Conservation (phyloP, 73 alveolate species). For the Paramecium biaurelia region DNA sequence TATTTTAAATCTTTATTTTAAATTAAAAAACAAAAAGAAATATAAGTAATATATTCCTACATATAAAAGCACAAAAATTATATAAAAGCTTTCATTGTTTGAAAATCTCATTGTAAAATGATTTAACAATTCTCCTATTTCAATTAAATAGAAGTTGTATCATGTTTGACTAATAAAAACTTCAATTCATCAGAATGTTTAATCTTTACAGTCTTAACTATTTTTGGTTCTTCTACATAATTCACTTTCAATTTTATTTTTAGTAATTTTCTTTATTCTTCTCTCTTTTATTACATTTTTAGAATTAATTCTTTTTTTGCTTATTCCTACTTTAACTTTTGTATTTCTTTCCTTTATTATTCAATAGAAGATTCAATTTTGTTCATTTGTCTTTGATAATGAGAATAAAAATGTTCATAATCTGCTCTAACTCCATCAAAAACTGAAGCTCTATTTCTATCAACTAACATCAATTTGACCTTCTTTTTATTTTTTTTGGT, state of each 20-base stretch:
- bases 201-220: slow-evolving; percentile 23
- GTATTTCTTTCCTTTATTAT: background rate
- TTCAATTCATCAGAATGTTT: background rate
- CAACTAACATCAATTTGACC: slow-evolving; percentile 13
- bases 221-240: background rate
- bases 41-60: background rate
- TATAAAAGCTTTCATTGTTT: background rate
- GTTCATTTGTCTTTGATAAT: background rate
- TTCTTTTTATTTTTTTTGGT: slow-evolving; percentile 45
- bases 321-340: background rate
- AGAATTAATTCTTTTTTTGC: background rate
- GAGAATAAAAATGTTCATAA: slow-evolving; percentile 6
- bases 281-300: background rate
- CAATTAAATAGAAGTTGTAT: background rate
- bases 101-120: background rate
- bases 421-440: slow-evolving; percentile 52
- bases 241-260: background rate
- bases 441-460: slow-evolving; percentile 18
- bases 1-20: background rate
- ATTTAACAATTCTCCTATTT: background rate
- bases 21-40: slow-evolving; percentile 1
- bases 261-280: background rate
- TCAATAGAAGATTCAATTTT: background rate
- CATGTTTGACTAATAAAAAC: background rate
- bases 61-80: background rate